Base-by-base conservation (phyloP, 257 asterid species). In the Capsicum pubescens region DNA sequence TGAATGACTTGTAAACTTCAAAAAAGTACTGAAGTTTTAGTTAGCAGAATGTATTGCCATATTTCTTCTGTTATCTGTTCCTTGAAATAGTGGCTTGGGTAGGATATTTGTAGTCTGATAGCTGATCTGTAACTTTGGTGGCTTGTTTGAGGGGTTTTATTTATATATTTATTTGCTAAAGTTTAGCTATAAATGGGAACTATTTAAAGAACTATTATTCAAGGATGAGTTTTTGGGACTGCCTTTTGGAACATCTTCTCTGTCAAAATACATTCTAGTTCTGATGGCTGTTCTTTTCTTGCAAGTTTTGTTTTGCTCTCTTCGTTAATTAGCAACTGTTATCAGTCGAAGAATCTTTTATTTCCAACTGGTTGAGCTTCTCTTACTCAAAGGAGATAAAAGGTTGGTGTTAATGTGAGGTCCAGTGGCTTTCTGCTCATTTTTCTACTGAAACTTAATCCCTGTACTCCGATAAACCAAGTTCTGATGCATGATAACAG, bases 161-260 rank as follows among this genome's bases (percentile, higher is more conserved):
- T 74, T 19, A 74, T 50, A 32, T 74, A 21, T 50, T 74, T 50
- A 13, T 50, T 26, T 56, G 36, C 60, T 74, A 74, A n/a, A 11
- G 59, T 48, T 12, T 48, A 19, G 13, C 80, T 12, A 50, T 74
- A 19, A 7, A 74, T 12, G 80, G 80, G 44, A 74, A 50, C 19
- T 46, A 6, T 46, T 46, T 71, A 11, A 71, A 71, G 11, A 71
- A n/a, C 39, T 48, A 74, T 50, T 21, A 19, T 50, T 48, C 80
- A 74, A 19, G 44, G 44, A 50, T 74, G 60, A 48, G 60, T 74
- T 74, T 19, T 46, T 1, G 7, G 80, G 19, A 48, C 19, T 74
- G 44, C 80, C 44, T 48, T 21, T 72, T 19, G 60, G 80, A 74
- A 12, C 80, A 74, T 74, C 60, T 74, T 48, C 80, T 48, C 80